A percentile compares a stretch with the other conserved stretches of the same genome.
Evolutionary conservation across 768 basidiomycete genomes (phyloP).

Genomic region (Boletus edulis): DNA sequence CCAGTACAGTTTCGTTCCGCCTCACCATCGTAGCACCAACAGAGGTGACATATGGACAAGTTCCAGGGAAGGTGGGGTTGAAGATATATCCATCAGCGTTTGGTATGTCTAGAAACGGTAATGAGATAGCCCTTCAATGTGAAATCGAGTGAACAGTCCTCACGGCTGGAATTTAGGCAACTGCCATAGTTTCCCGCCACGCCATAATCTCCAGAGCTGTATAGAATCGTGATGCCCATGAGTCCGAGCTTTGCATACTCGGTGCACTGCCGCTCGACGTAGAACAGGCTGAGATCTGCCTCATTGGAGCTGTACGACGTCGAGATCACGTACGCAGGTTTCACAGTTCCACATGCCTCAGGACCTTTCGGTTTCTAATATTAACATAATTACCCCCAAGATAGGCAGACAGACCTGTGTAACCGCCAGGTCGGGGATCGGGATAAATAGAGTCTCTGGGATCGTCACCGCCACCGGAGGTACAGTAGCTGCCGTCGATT

Average conservation of each 20-base stretch:
- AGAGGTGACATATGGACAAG: conserved; percentile 50
- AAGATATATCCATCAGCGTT: conserved; percentile 46
- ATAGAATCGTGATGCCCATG: conserved; percentile 36
- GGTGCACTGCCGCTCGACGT: conserved; percentile 40
- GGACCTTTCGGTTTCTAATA: conserved; percentile 10
- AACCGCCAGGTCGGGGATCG: conserved; percentile 16
- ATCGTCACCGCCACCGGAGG: conserved; percentile 36
- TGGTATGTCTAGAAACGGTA: conserved; percentile 4
- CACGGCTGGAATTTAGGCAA: conserved; percentile 34
- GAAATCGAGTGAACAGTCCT: neutral
- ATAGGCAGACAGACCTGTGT: conserved; percentile 14
- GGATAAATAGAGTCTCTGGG: conserved; percentile 27
- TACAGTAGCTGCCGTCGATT: conserved; percentile 37
- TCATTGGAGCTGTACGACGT: conserved; percentile 44
- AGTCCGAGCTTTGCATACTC: conserved; percentile 48
- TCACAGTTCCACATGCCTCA: conserved; percentile 37
- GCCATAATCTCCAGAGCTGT: conserved; percentile 31
- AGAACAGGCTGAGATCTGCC: conserved; percentile 33
- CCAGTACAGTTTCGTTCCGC: conserved; percentile 29
- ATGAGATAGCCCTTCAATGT: neutral
- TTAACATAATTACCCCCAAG: neutral
- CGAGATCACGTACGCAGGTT: conserved; percentile 42
- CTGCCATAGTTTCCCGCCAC: conserved; percentile 26
- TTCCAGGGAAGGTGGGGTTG: conserved; percentile 50
- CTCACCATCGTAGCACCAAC: conserved; percentile 48